phyloP scores from a whole-genome alignment of 129 eudicot species.

The Tagetes patula region DNA sequence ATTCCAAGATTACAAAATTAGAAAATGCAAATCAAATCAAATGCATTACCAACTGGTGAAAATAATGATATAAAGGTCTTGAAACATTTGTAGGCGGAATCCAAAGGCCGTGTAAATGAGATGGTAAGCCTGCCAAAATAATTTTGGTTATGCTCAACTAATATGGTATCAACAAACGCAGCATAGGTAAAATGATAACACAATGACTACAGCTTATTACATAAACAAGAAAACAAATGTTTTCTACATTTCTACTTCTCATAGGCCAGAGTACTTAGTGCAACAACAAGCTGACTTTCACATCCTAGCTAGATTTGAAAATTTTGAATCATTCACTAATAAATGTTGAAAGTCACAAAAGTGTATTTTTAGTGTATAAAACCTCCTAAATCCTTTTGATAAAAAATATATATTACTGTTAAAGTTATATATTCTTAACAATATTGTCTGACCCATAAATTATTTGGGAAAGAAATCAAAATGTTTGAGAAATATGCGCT shows the following conservation, averaged over 20 bases:
- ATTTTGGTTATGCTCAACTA: neutral
- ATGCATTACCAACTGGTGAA: slow-evolving; percentile 67
- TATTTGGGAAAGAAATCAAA: neutral
- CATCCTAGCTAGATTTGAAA: neutral
- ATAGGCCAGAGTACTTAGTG: slow-evolving; percentile 3
- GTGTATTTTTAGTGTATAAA: slow-evolving; percentile 11
- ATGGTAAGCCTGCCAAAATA: slow-evolving; percentile 51
- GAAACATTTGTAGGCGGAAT: slow-evolving; percentile 42
- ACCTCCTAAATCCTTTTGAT: neutral
- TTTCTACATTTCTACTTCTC: slow-evolving; percentile 1
- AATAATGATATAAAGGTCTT: slow-evolving; percentile 51
- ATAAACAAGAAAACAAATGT: neutral
- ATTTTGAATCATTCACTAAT: neutral
- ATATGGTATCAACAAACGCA: neutral
- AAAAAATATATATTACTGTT: neutral
- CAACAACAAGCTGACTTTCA: slow-evolving; percentile 4
- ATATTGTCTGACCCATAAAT: neutral
- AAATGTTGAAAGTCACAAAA: neutral
- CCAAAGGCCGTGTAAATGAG: slow-evolving; percentile 41
- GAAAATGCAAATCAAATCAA: slow-evolving; percentile 11
- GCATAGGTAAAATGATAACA: neutral
- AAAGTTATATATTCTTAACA: neutral
- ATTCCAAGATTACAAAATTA: too few relatives aligned
- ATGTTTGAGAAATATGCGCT: neutral
- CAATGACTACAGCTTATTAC: neutral